These are phyloP conservation scores for Macrolepiota fuliginosa DNA, from an alignment of 768 basidiomycete species.

Conservation along the genomic window DNA sequence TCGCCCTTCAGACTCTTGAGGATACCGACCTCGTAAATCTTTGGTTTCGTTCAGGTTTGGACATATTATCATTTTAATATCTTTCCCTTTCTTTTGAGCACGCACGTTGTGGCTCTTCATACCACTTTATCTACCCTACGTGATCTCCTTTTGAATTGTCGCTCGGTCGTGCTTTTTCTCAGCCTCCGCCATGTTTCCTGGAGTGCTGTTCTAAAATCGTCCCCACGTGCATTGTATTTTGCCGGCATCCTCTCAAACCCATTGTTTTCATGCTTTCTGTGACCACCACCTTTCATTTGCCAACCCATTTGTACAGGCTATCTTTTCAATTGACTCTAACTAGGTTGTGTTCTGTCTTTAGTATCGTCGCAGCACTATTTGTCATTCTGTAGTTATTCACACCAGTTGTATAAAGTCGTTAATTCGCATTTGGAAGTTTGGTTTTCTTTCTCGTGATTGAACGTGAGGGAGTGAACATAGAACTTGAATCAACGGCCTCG, in stretches of 20 bases:
- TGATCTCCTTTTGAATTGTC: constrained; percentile 37
- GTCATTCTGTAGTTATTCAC: constrained; percentile 72
- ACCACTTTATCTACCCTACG: constrained; percentile 40
- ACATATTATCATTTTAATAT: constrained; percentile 41
- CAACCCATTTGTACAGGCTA: constrained; percentile 60
- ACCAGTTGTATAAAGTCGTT: constrained; percentile 55
- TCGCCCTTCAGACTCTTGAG: constrained; percentile 21
- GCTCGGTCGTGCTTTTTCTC: constrained; percentile 37
- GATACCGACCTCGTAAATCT: constrained; percentile 20
- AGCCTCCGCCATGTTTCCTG: constrained; percentile 34
- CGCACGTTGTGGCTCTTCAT: constrained; percentile 29
- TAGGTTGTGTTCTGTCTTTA: constrained; percentile 65
- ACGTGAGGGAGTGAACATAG: not conserved
- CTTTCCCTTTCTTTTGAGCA: constrained; percentile 19
- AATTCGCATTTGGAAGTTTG: constrained; percentile 29
- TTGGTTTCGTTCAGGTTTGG: constrained; percentile 23
- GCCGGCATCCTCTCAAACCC: constrained; percentile 59
- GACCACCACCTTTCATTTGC: constrained; percentile 39
- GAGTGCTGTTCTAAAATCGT: constrained; percentile 40
- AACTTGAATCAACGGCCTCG: not conserved
- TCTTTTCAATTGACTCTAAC: constrained; percentile 44
- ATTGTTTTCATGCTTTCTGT: constrained; percentile 52
- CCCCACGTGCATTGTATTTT: constrained; percentile 64
- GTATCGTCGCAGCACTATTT: constrained; percentile 62
- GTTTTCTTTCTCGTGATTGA: not conserved